Evolutionary conservation across 768 basidiomycete species (phyloP).

Genomic region (Lactifluus rugatus): DNA sequence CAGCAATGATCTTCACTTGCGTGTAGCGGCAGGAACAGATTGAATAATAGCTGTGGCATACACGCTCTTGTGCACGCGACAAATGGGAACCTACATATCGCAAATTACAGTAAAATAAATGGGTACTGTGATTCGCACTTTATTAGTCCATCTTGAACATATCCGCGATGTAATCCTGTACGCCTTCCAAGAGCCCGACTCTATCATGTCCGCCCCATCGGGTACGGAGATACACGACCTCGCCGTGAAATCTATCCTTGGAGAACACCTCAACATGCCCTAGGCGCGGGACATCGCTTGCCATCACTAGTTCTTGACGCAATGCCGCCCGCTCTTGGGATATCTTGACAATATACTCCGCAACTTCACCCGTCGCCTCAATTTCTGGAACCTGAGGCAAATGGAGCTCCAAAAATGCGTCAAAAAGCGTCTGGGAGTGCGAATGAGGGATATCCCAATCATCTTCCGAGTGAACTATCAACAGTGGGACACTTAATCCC

Average conservation of each 20-base stretch:
- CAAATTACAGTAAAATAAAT: background rate
- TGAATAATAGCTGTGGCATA: no score
- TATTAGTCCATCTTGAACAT: constrained; percentile 22
- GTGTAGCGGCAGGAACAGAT: background rate
- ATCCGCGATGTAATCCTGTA: constrained; percentile 45
- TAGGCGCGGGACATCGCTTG: constrained; percentile 37
- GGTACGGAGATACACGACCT: constrained; percentile 49
- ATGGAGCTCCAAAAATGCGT: constrained; percentile 52
- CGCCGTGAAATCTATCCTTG: constrained; percentile 28
- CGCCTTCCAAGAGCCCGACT: constrained; percentile 52
- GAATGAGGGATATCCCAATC: constrained; percentile 65
- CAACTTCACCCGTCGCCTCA: constrained; percentile 36
- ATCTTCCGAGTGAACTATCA: constrained; percentile 66
- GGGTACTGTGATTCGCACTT: background rate
- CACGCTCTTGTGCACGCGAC: no score
- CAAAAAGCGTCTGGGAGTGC: constrained; percentile 62
- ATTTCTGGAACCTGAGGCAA: constrained; percentile 37
- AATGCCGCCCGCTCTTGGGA: constrained; percentile 32
- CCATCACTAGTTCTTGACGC: constrained; percentile 38
- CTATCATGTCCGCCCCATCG: constrained; percentile 48
- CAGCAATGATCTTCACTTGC: no score
- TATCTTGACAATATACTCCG: constrained; percentile 29
- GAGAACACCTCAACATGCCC: constrained; percentile 48
- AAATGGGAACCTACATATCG: no score
- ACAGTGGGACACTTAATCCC: constrained; percentile 57